Base-by-base conservation (phyloP, 2,329 filamentous ascomycete species). In the Arachnomyces sp. region DNA sequence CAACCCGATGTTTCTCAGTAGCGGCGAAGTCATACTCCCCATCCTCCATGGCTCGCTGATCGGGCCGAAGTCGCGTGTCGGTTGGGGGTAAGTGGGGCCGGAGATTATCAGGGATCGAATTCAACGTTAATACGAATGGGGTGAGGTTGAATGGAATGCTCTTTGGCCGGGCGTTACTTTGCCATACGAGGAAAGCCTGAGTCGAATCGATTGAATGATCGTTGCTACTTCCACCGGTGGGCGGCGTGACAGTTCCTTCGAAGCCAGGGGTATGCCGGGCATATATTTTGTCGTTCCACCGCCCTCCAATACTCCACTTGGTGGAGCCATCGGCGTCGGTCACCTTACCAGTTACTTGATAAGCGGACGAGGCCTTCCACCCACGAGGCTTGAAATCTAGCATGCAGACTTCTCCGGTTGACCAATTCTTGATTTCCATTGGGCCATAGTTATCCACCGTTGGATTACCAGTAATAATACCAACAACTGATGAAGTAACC, bases 381-480 rank as follows among this genome's bases (percentile, higher is more conserved):
- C 92, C 92, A 44, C 90, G 82, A 11, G 87, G 75, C 64, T 96
- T 96, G 71, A 98, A 98, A 50, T 96, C 88, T 2, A 98, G 69
- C 3, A 81, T 68, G 49, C 85, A 90, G n/a, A 84, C 74, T 61
- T 96, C 92, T 39, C 92, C 90, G 1, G 90, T 98, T 0, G 82
- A 94, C 82, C 84, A 90, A 66, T 98, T 98, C 70, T 88, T 94
- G 62, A 98, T 81, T 59, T 95, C 88, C 86, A 98, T 96, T 1
- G 82, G 73, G 1, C 92, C 92, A 59, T 96, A 96, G 63, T 98
- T 95, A 67, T 98, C 92, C n/a, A 98, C 85, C 0, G 84, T 85
- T 0, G 92, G 92, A 52, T 86, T 94, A 35, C 92, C 92, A 0
- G 90, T 96, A 54, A 98, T 95, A 62, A 98, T 98, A 43, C 92